These are phyloP conservation scores for Penicillium hesseltinei DNA, from an alignment of 2,329 filamentous ascomycete species.

Conservation along the genomic window DNA sequence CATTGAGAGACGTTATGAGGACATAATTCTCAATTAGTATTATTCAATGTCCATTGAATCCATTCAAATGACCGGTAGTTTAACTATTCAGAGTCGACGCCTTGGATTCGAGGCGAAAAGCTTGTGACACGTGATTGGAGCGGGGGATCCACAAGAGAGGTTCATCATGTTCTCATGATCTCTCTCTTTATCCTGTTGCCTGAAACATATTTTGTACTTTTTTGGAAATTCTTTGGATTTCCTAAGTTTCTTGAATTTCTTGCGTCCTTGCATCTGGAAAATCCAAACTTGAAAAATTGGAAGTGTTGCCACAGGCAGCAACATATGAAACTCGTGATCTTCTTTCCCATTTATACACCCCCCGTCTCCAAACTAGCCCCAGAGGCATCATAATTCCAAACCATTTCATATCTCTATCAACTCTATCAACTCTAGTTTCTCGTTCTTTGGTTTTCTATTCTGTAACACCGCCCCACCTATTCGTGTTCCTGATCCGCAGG, in stretches of 20 bases:
- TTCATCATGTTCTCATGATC: conserved; percentile 1
- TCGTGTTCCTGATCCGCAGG: conserved; percentile 2
- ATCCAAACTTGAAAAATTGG: background rate
- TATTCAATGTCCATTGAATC: background rate
- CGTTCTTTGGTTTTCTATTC: background rate
- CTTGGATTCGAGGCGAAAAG: background rate
- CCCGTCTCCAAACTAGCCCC: conserved; percentile 3
- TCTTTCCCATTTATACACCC: background rate
- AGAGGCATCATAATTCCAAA: conserved; percentile 13
- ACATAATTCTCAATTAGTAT: background rate
- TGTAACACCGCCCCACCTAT: conserved; percentile 13
- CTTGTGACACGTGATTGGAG: conserved; percentile 9
- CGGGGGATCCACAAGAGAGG: conserved; percentile 10
- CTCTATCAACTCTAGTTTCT: conserved; percentile 5
- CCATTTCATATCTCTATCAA: conserved; percentile 1
- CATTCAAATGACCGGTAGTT: background rate
- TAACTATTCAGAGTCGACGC: background rate
- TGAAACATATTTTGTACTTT: conserved; percentile 6
- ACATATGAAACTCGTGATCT: conserved; percentile 3
- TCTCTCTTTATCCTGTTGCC: conserved; percentile 27
- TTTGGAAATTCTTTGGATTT: no score
- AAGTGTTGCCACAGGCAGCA: conserved; percentile 18
- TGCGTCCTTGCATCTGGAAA: conserved; percentile 10
- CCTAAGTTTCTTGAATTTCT: background rate
- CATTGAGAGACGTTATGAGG: background rate